Conservation (phyloP, 495 filamentous ascomycete species). For the Tuber borchii region DNA sequence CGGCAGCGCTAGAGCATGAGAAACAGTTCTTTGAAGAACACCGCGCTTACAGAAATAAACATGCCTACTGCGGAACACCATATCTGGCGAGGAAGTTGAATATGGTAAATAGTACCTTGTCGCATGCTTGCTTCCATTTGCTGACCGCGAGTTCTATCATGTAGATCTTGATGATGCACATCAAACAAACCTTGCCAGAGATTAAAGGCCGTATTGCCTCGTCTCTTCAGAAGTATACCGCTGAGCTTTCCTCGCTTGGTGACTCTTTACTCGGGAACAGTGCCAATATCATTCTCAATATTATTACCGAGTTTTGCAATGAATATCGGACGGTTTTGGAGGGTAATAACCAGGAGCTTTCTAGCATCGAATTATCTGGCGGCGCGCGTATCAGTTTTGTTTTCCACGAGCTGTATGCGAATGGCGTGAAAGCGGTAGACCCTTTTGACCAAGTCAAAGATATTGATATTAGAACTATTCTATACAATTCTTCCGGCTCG, state of each 20-base stretch:
- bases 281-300: constrained; percentile 91
- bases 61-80: constrained; percentile 94
- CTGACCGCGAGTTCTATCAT: constrained; percentile 23
- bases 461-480: constrained; percentile 89
- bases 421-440: constrained; percentile 96
- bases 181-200: constrained; percentile 97
- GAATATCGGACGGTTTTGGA: constrained; percentile 95
- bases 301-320: constrained; percentile 97
- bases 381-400: constrained; percentile 99
- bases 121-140: background rate
- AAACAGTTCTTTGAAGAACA: constrained; percentile 97
- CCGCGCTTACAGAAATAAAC: constrained; percentile 97
- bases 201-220: constrained; percentile 93
- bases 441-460: constrained; percentile 98
- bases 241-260: constrained; percentile 74
- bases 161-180: constrained; percentile 99
- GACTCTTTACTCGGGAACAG: constrained; percentile 96
- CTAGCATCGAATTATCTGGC: constrained; percentile 86
- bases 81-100: constrained; percentile 96
- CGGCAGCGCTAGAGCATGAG: constrained; percentile 88
- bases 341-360: constrained; percentile 91
- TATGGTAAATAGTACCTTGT: constrained; percentile 51
- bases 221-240: constrained; percentile 83
- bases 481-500: constrained; percentile 97
- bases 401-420: constrained; percentile 96